Evolutionary conservation across 129 eudicot genomes (phyloP).

Genomic region (Tagetes patula): DNA sequence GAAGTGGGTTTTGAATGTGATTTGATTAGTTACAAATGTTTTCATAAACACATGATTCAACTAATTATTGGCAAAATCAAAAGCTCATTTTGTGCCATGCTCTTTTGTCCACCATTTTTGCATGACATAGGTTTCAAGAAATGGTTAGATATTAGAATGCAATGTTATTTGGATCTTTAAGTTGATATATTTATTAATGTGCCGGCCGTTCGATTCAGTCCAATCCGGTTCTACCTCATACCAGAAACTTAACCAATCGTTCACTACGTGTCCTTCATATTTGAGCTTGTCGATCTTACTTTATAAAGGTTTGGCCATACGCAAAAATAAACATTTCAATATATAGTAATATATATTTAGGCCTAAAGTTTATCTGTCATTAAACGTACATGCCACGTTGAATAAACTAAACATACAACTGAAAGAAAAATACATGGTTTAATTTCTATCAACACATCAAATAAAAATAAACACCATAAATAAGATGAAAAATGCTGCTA

Average conservation of each 20-base stretch:
- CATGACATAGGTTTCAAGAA: constrained; percentile 28
- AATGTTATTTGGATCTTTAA: background rate
- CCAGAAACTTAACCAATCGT: background rate
- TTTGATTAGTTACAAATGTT: constrained; percentile 35
- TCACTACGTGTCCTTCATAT: background rate
- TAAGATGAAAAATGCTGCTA: constrained; percentile 16
- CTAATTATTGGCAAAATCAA: constrained; percentile 35
- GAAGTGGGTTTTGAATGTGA: constrained; percentile 38
- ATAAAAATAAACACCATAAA: constrained; percentile 6
- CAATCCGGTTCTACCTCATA: background rate
- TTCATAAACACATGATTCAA: constrained; percentile 46
- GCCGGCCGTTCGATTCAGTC: background rate
- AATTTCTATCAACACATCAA: constrained; percentile 6
- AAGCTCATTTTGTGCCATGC: constrained; percentile 39
- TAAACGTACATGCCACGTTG: no score
- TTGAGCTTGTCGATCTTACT: background rate
- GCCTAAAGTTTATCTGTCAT: background rate
- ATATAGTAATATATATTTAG: background rate
- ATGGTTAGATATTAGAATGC: background rate
- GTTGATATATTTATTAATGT: background rate
- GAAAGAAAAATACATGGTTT: background rate
- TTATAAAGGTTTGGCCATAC: background rate
- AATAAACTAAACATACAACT: no score
- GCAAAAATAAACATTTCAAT: background rate
- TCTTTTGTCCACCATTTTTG: constrained; percentile 32